These are phyloP conservation scores for Stenogyne calaminthoides DNA, from an alignment of 305 asterid genomes.

Conservation along the genomic window DNA sequence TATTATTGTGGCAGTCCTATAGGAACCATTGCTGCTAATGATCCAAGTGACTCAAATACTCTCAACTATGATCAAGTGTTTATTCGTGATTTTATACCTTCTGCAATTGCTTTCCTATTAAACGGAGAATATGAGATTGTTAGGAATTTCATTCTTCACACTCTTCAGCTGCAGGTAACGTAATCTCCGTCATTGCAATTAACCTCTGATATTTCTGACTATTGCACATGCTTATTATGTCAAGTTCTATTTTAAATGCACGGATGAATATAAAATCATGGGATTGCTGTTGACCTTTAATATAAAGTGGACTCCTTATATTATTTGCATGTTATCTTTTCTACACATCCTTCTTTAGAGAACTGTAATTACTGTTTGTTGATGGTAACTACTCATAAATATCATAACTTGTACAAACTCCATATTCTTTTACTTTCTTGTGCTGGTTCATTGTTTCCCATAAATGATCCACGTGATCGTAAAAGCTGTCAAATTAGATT, in stretches of 20 bases:
- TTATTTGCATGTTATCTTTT: neutral
- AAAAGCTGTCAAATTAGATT: neutral
- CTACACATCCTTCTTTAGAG: slow-evolving; percentile 1
- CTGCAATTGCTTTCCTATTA: slow-evolving; percentile 86
- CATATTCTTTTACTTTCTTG: neutral
- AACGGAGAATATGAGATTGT: slow-evolving; percentile 94
- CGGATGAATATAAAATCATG: neutral
- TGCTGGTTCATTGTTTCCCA: neutral
- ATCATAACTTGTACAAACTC: neutral
- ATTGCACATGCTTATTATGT: neutral
- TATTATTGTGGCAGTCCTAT: slow-evolving; percentile 76
- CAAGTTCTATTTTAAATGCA: neutral
- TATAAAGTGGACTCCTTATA: neutral
- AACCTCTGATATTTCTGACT: neutral
- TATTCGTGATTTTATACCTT: slow-evolving; percentile 90
- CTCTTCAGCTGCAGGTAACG: slow-evolving; percentile 94
- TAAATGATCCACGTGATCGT: neutral
- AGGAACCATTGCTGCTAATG: slow-evolving; percentile 98
- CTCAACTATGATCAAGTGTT: slow-evolving; percentile 96
- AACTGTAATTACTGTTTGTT: too few relatives aligned
- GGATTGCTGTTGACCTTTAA: neutral
- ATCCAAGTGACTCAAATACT: slow-evolving; percentile 66
- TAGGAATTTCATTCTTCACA: slow-evolving; percentile 82
- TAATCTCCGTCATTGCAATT: neutral
- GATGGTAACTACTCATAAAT: neutral